Conservation (phyloP, 1,139 yeast species). For the Kazachstania sp. region DNA sequence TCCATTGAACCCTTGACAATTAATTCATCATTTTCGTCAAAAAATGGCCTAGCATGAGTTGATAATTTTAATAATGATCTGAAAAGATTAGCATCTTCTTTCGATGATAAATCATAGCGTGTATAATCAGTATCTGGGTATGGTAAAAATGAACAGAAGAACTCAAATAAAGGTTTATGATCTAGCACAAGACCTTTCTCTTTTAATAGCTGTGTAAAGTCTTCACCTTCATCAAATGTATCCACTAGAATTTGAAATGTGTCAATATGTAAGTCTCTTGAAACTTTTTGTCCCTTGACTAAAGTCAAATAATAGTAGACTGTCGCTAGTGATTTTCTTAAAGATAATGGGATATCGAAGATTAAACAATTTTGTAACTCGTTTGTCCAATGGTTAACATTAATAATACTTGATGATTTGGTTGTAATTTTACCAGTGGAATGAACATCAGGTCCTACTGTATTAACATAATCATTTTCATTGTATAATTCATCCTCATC, state of each 20-base stretch:
- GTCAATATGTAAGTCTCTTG: slow-evolving; percentile 54
- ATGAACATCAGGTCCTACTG: slow-evolving; percentile 40
- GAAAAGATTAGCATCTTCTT: slow-evolving; percentile 32
- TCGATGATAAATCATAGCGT: slow-evolving; percentile 27
- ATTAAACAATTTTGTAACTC: slow-evolving; percentile 78
- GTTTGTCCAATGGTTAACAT: slow-evolving; percentile 80
- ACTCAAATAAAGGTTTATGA: slow-evolving; percentile 43
- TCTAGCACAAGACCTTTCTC: slow-evolving; percentile 36
- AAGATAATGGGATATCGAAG: slow-evolving; percentile 65
- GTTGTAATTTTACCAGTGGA: slow-evolving; percentile 53
- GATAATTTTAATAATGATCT: slow-evolving; percentile 34
- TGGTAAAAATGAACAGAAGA: slow-evolving; percentile 42
- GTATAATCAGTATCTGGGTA: slow-evolving; percentile 38
- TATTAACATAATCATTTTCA: slow-evolving; percentile 34
- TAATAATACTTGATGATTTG: slow-evolving; percentile 63
- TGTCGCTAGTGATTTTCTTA: slow-evolving; percentile 54
- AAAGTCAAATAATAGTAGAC: slow-evolving; percentile 69
- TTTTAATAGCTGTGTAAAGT: slow-evolving; percentile 39
- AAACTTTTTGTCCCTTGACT: slow-evolving; percentile 65
- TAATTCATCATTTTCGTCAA: slow-evolving; percentile 28
- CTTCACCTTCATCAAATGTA: slow-evolving; percentile 32
- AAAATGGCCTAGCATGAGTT: slow-evolving; percentile 34
- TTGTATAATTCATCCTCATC: slow-evolving; percentile 38
- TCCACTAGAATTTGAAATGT: slow-evolving; percentile 49
- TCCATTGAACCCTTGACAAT: slow-evolving; percentile 32